Evolutionary conservation across 2,329 filamentous ascomycete species (phyloP).

Genomic region (Helminthosporium solani): DNA sequence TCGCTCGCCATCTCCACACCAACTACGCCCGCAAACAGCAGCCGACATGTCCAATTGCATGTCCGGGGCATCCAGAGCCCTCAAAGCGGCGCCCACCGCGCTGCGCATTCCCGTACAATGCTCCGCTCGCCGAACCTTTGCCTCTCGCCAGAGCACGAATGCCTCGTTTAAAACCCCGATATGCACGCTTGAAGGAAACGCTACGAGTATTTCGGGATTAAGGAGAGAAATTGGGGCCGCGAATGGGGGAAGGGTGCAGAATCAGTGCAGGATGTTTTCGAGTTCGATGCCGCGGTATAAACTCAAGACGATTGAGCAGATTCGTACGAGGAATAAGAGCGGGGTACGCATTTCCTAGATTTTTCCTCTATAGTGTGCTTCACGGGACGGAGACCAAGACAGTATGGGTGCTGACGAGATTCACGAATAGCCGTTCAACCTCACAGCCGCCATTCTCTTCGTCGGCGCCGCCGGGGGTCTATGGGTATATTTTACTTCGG

Average conservation of each 20-base stretch:
- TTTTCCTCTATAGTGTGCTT: neutral
- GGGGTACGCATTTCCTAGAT: conserved; percentile 25
- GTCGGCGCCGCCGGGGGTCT: conserved; percentile 73
- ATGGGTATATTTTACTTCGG: conserved; percentile 87
- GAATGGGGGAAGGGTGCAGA: conserved; percentile 1
- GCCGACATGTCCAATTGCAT: conserved; percentile 33
- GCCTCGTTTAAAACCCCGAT: conserved; percentile 11
- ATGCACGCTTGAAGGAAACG: conserved; percentile 11
- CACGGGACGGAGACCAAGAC: neutral
- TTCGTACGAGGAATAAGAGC: conserved; percentile 36
- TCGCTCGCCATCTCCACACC: conserved; percentile 1
- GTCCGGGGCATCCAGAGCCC: conserved; percentile 19
- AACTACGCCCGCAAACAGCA: conserved; percentile 1
- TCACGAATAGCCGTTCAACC: conserved; percentile 79
- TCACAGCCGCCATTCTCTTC: conserved; percentile 86
- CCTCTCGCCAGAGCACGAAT: conserved; percentile 16
- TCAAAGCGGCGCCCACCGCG: conserved; percentile 4
- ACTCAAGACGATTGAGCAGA: conserved; percentile 41
- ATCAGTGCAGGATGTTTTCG: conserved; percentile 27
- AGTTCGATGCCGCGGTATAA: conserved; percentile 27
- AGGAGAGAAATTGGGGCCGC: neutral
- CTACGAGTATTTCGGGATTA: conserved; percentile 17
- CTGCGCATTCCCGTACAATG: conserved; percentile 15
- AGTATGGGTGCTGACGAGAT: conserved; percentile 11
- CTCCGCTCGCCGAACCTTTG: conserved; percentile 24